Evolutionary conservation across 805 yeast species (phyloP).

Genomic region (Metschnikowia aberdeeniae): DNA sequence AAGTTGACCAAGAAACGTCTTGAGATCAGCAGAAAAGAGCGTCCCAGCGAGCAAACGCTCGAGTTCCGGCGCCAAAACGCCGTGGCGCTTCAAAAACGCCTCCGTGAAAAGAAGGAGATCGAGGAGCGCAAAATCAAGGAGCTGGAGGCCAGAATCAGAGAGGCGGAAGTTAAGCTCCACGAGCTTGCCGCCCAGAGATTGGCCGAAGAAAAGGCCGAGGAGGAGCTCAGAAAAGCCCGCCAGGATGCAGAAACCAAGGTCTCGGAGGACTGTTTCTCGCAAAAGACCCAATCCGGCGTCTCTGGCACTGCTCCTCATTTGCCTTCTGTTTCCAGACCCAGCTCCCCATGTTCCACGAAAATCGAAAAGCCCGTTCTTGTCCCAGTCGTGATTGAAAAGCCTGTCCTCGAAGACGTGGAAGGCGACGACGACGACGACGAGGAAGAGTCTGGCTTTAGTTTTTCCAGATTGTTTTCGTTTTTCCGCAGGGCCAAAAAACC

Average conservation of each 20-base stretch:
- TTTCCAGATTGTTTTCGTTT: background rate
- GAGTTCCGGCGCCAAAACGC: background rate
- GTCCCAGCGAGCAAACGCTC: background rate
- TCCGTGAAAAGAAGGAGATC: background rate
- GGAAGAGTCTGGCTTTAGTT: background rate
- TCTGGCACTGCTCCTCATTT: no score
- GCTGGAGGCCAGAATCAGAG: background rate
- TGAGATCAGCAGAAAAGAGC: background rate
- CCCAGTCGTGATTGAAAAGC: no score
- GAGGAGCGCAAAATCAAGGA: background rate
- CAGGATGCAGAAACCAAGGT: no score
- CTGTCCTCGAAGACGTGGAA: no score
- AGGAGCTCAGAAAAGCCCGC: no score
- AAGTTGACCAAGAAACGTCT: conserved; percentile 1
- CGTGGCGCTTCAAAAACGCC: background rate
- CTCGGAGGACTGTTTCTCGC: no score
- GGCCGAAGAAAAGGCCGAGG: background rate
- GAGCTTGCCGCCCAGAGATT: no score
- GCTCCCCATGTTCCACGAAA: background rate
- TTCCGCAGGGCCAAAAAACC: background rate
- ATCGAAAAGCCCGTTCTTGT: background rate
- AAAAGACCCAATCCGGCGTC: background rate
- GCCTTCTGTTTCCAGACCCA: background rate
- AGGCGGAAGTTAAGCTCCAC: no score
- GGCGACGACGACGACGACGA: background rate